Base-by-base conservation (phyloP, 164 flowering plant species). In the Houttuynia cordata region DNA sequence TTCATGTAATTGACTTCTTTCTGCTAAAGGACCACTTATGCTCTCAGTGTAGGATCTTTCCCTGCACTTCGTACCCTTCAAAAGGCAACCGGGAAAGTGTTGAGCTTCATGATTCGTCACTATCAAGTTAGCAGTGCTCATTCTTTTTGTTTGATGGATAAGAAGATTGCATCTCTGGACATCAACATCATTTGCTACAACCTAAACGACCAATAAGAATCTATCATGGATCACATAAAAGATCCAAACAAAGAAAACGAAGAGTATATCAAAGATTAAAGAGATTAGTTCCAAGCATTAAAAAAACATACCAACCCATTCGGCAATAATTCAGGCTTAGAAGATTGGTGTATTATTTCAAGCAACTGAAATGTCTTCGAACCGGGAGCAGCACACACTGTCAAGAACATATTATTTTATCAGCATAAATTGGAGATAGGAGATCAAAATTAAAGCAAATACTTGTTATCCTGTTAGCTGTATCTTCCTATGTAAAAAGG, bases 331-430 rank as follows among this genome's bases (percentile, higher is more conserved):
- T 87, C 93, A 60, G 87, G 71, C 62, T 75, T 72, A 37, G 74
- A 60, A 58, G 90, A 75, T 54, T 78, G 84, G 70, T 94, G 83
- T 54, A 94, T 86, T 56, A 86, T 90, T 83, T 94, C 99, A 51
- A 94, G 89, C 64, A 94, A 73, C 68, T 94, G 99, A 75, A 88
- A 94, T 57, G 99, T 94, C 78, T 94, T 94, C 53, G 99, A 94
- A 55, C 99, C 99, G 3, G 99, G 99, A 59, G 99, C 99, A 41
- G 99, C 99, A 79, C 99, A 94, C 99, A 94, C 99, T 94, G 81
- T 75, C 80, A n/a, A 24, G 24, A 14, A 45, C 8, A 45, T 8
- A 45, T 45, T 12, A 12, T 12, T 12, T 8, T n/a, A n/a, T n/a
- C 49, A 45, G 13, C 2, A 10, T 17, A 45, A 45, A 45, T 45